These are phyloP conservation scores for Athelia sp. DNA, from an alignment of 1,284 basidiomycete species.

Conservation along the genomic window DNA sequence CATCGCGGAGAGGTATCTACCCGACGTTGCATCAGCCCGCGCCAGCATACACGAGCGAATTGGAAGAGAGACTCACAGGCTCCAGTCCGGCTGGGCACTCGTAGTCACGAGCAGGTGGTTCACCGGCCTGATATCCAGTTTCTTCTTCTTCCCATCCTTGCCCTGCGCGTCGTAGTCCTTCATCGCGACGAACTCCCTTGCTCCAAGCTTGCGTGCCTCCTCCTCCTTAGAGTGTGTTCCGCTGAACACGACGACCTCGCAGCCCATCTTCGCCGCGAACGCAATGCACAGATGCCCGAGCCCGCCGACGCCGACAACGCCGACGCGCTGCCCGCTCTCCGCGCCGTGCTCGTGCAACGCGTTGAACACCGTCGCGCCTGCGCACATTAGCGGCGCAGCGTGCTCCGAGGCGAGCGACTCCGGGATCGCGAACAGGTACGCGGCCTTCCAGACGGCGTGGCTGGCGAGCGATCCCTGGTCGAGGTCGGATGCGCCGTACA, in stretches of 20 bases:
- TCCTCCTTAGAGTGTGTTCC: slow-evolving; percentile 50
- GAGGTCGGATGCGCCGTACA: slow-evolving; percentile 42
- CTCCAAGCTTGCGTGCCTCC: slow-evolving; percentile 56
- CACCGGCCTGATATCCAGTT: slow-evolving; percentile 2
- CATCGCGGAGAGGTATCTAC: slow-evolving; percentile 7
- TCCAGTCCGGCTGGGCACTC: slow-evolving; percentile 13
- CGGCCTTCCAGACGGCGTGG: slow-evolving; percentile 52
- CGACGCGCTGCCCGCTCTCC: slow-evolving; percentile 43
- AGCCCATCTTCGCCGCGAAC: slow-evolving; percentile 49
- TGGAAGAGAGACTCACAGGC: no score
- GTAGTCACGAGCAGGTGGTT: slow-evolving; percentile 14
- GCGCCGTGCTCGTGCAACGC: slow-evolving; percentile 45
- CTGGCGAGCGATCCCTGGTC: slow-evolving; percentile 57
- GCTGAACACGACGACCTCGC: slow-evolving; percentile 59
- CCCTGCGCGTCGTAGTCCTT: slow-evolving; percentile 25
- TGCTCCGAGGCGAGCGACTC: slow-evolving; percentile 46
- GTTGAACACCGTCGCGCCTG: slow-evolving; percentile 56
- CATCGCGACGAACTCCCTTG: slow-evolving; percentile 41
- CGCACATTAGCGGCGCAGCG: slow-evolving; percentile 49
- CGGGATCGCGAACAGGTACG: slow-evolving; percentile 63
- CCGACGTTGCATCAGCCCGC: no score
- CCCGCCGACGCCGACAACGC: slow-evolving; percentile 58
- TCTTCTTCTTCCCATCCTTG: no score
- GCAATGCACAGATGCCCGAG: slow-evolving; percentile 48
- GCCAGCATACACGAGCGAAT: no score